These are phyloP conservation scores for Neurospora terricola DNA, from an alignment of 495 filamentous ascomycete genomes.

Conservation along the genomic window DNA sequence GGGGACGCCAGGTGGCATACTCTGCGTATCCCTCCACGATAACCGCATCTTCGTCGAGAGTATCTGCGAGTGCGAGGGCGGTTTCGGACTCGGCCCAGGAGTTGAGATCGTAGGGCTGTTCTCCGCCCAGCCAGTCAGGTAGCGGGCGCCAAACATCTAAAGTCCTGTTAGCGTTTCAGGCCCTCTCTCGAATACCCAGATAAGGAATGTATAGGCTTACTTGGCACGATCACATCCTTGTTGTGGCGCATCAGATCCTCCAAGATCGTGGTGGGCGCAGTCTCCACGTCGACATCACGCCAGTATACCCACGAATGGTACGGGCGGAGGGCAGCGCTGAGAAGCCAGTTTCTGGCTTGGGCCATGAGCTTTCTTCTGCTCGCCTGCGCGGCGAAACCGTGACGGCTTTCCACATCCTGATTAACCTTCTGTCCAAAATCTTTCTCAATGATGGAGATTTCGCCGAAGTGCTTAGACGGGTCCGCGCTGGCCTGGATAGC, in stretches of 20 bases:
- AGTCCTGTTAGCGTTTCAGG: slow-evolving; percentile 1
- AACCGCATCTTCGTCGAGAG: slow-evolving; percentile 94
- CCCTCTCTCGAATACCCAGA: not conserved
- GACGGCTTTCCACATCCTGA: slow-evolving; percentile 94
- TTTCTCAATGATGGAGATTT: slow-evolving; percentile 97
- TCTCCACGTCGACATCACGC: slow-evolving; percentile 98
- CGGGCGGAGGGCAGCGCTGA: slow-evolving; percentile 86
- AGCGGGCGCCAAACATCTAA: slow-evolving; percentile 96
- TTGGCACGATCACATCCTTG: slow-evolving; percentile 97
- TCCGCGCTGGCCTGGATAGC: slow-evolving; percentile 74
- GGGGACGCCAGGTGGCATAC: slow-evolving; percentile 97
- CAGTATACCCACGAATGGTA: slow-evolving; percentile 99
- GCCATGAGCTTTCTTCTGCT: slow-evolving; percentile 93
- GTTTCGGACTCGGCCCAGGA: slow-evolving; percentile 99
- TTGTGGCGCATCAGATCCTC: slow-evolving; percentile 99
- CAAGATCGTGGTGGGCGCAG: slow-evolving; percentile 87
- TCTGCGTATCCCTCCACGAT: slow-evolving; percentile 99
- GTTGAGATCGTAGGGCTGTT: slow-evolving; percentile 98
- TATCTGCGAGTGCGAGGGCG: slow-evolving; percentile 85
- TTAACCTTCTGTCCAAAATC: slow-evolving; percentile 98
- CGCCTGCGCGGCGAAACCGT: slow-evolving; percentile 96
- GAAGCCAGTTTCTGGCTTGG: slow-evolving; percentile 92
- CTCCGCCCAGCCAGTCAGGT: slow-evolving; percentile 97
- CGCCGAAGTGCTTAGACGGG: slow-evolving; percentile 74
- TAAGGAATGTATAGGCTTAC: slow-evolving; percentile 47